These are phyloP conservation scores for Dioscorea alata DNA, from an alignment of 106 monocot genomes.

Conservation along the genomic window DNA sequence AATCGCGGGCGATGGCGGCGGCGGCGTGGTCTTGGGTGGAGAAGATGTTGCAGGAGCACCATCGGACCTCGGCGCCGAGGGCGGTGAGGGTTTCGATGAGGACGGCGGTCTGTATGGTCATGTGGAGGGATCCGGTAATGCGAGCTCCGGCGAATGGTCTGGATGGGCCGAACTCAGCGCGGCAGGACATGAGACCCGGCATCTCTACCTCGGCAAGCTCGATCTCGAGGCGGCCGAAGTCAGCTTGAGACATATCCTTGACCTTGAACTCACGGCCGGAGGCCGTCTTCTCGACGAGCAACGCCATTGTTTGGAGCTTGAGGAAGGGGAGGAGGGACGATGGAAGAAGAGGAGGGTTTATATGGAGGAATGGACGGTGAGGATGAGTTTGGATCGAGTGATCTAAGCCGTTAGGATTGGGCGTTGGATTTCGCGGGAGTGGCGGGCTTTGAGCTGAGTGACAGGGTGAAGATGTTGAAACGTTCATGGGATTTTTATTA, in stretches of 20 bases:
- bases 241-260: constrained; percentile 80
- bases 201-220: constrained; percentile 95
- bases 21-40: constrained; percentile 90
- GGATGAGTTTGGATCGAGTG: background rate
- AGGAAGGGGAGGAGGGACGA: background rate
- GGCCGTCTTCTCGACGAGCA: constrained; percentile 68
- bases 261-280: constrained; percentile 87
- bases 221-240: constrained; percentile 91
- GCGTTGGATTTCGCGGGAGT: too few species aligned
- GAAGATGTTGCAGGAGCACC: constrained; percentile 97
- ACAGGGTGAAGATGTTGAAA: too few species aligned
- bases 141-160: constrained; percentile 63
- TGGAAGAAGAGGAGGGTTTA: background rate
- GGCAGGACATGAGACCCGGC: constrained; percentile 87
- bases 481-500: too few species aligned
- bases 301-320: constrained; percentile 26
- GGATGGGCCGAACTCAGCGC: constrained; percentile 68
- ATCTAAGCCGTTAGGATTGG: too few species aligned
- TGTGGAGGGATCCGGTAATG: constrained; percentile 85
- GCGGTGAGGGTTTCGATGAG: constrained; percentile 82
- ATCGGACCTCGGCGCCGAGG: constrained; percentile 86
- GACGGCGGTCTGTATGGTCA: constrained; percentile 93
- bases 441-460: too few species aligned
- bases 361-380: constrained; percentile 2
- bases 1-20: constrained; percentile 74